Evolutionary conservation across 169 alveolate species (phyloP).

Genomic region (Plasmodium yoelii): DNA sequence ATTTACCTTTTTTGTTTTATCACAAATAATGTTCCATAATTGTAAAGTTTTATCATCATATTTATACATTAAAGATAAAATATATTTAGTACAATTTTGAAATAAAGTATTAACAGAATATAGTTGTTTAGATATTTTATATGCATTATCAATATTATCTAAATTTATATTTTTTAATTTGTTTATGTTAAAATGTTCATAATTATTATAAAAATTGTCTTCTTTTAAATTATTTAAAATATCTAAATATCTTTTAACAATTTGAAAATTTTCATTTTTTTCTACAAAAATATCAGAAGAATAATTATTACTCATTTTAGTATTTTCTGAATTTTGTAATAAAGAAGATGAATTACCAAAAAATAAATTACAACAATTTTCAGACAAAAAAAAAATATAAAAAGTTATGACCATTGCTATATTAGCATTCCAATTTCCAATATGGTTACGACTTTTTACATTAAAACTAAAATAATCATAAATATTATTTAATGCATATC

Average conservation of each 20-base stretch:
- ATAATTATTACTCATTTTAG: not conserved
- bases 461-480: conserved; percentile 74
- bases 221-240: conserved; percentile 22
- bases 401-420: conserved; percentile 44
- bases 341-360: not conserved
- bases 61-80: conserved; percentile 45
- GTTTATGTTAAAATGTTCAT: conserved; percentile 7
- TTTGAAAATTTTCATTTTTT: not conserved
- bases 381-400: conserved; percentile 19
- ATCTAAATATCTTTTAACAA: not conserved
- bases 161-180: conserved; percentile 15
- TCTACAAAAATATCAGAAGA: not conserved
- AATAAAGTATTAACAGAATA: conserved; percentile 15
- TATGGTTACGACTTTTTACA: conserved; percentile 80
- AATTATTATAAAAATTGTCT: conserved; percentile 10
- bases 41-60: conserved; percentile 19
- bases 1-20: conserved; percentile 39
- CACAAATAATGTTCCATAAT: conserved; percentile 45
- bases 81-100: conserved; percentile 12
- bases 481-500: conserved; percentile 80
- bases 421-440: conserved; percentile 83
- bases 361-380: not conserved
- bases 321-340: not conserved
- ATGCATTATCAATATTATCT: conserved; percentile 21
- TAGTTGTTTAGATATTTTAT: conserved; percentile 59